phyloP scores from a whole-genome alignment of 495 filamentous ascomycete species.

The Aspergillus leporis region DNA sequence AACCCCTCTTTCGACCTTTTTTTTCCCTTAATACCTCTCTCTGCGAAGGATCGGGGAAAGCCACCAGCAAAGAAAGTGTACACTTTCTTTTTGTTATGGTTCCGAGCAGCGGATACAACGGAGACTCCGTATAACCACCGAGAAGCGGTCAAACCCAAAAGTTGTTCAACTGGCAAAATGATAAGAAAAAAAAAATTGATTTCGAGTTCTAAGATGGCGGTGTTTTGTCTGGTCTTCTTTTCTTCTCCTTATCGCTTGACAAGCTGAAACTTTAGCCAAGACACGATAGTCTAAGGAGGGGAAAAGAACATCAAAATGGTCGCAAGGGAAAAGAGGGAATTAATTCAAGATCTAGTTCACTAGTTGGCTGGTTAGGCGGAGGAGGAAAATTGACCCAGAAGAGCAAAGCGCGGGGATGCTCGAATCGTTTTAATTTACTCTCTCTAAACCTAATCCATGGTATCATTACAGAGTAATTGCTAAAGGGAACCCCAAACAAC shows the following conservation, averaged over 20 bases:
- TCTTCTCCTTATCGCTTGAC: not conserved
- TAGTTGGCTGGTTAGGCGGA: not conserved
- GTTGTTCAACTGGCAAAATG: not conserved
- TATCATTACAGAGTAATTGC: too few relatives aligned
- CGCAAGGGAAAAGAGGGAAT: not conserved
- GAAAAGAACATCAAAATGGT: conserved; percentile 3
- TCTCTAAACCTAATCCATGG: not conserved
- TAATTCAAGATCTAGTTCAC: not conserved
- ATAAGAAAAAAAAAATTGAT: not conserved
- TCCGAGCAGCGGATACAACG: conserved; percentile 22
- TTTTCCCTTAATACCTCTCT: not conserved
- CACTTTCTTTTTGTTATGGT: conserved; percentile 12
- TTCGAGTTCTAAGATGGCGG: not conserved
- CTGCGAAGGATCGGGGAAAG: not conserved
- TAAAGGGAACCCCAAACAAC: too few relatives aligned
- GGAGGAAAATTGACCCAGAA: not conserved
- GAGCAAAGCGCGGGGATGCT: not conserved
- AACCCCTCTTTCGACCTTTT: conserved; percentile 14
- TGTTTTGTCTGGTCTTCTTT: not conserved
- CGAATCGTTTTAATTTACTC: not conserved
- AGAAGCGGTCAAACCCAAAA: conserved; percentile 1
- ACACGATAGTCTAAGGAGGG: not conserved
- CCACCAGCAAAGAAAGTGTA: not conserved
- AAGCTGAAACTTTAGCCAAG: not conserved
- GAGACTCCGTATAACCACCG: conserved; percentile 12